phyloP scores from a whole-genome alignment of 768 basidiomycete genomes.

The Clavaria fumosa region DNA sequence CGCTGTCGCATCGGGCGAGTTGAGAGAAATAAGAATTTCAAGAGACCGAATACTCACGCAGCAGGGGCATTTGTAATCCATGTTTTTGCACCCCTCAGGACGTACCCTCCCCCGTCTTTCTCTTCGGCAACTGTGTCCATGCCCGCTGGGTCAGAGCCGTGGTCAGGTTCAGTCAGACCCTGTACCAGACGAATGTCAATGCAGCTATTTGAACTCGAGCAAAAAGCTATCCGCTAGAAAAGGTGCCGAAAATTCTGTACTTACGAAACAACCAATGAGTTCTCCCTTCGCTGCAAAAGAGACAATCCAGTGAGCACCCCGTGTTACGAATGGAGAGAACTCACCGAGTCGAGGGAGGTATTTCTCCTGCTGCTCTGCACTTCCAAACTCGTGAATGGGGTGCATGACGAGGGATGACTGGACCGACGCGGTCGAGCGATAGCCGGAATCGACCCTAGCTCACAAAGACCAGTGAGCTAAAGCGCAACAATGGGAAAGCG shows the following conservation, averaged over 20 bases:
- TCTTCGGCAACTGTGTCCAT: slow-evolving; percentile 92
- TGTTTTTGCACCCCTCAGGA: slow-evolving; percentile 85
- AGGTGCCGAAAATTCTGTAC: slow-evolving; percentile 16
- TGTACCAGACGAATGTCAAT: no score
- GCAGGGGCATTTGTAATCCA: slow-evolving; percentile 95
- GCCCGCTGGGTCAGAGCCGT: slow-evolving; percentile 93
- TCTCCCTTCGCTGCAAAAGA: slow-evolving; percentile 55
- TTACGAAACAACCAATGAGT: slow-evolving; percentile 81
- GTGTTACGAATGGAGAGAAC: slow-evolving; percentile 7
- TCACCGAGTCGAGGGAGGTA: slow-evolving; percentile 74
- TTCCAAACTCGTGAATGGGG: slow-evolving; percentile 78
- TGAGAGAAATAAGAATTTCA: slow-evolving; percentile 5
- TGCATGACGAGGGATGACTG: slow-evolving; percentile 97
- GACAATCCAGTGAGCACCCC: not conserved
- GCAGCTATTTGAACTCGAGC: no score
- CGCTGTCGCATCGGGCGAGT: slow-evolving; percentile 27
- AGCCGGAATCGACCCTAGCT: slow-evolving; percentile 83
- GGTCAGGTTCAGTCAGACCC: slow-evolving; percentile 94
- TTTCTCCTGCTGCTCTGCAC: slow-evolving; percentile 78
- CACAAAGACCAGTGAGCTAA: not conserved
- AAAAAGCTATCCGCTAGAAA: slow-evolving; percentile 3
- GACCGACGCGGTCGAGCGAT: slow-evolving; percentile 87
- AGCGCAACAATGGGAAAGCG: not conserved
- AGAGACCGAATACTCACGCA: slow-evolving; percentile 37
- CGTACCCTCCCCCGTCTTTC: slow-evolving; percentile 68